Base-by-base conservation (phyloP, 1,284 basidiomycete species). In the Irpex sp. region DNA sequence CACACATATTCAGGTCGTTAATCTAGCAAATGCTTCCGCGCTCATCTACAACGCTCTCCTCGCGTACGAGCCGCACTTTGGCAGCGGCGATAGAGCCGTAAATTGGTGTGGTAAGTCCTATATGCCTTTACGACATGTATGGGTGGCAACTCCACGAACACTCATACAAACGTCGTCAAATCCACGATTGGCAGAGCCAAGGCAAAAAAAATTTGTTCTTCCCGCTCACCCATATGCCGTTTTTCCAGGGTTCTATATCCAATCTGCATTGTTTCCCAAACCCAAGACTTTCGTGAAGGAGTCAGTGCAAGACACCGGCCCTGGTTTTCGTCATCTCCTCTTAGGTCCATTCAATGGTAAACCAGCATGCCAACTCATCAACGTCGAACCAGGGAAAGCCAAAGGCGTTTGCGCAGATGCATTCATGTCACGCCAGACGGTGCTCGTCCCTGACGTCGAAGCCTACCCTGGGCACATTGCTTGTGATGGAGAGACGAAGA, bases 341-440 rank as follows among this genome's bases (percentile, higher is more conserved):
- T 79, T 96, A 2, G 94, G 91, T 0, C 94, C 94, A 0, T 97
- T 95, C 76, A 89, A 87, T 68, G 94, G 94, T 57, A 92, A 89
- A 67, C 94, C 94, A 1, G 94, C 94, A 0, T 96, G 94, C 74
- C 91, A 94, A 67, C 85, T 85, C 68, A 94, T 96, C 74, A 81
- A 82, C 62, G 79, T 85, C 38, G 73, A 81, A 2, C 81, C 82
- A 1, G 84, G 81, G 1, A 85, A 82, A 62, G 79, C 82, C 8
- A 80, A 81, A 15, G 94, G 94, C 21, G 93, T 96, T 3, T 96
- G 94, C 72, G 92, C 93, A 1, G 88, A 88, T 65, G 89, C 91
- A 4, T 96, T 85, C 73, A 67, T 87, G 8, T 79, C 79, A 60
- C 74, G 74, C 54, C 70, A 80, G 66, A 85, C 87, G 0, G 63